These are phyloP conservation scores for Musa acuminata DNA, from an alignment of 176 grass and related monocot species.

Conservation along the genomic window DNA sequence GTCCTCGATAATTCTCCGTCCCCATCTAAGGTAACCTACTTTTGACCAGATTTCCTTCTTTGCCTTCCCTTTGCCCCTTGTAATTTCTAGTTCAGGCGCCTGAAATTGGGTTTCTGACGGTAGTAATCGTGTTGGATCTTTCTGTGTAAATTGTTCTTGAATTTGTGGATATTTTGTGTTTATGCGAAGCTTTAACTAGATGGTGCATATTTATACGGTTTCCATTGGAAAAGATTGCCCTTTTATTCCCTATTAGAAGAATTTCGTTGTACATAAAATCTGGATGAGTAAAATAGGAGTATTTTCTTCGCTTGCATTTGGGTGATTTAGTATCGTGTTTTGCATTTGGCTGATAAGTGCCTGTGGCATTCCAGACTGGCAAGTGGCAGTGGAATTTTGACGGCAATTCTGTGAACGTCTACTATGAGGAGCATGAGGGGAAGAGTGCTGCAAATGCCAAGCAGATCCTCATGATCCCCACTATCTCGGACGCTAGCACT, in stretches of 20 bases:
- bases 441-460: slow-evolving; percentile 44
- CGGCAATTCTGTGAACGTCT: slow-evolving; percentile 45
- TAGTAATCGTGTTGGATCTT: background rate
- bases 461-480: slow-evolving; percentile 88
- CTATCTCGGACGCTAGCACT: slow-evolving; percentile 93
- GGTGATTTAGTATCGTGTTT: slow-evolving; percentile 7
- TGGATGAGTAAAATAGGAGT: background rate
- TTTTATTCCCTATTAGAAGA: background rate
- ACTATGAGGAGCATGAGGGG: slow-evolving; percentile 63
- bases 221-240: background rate
- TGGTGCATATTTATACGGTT: background rate
- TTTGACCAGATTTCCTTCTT: background rate
- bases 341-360: slow-evolving; percentile 14
- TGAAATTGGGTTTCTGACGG: background rate
- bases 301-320: background rate
- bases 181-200: background rate
- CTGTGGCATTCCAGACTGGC: slow-evolving; percentile 50
- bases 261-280: background rate
- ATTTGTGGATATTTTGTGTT: background rate
- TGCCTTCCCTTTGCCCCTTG: background rate
- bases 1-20: slow-evolving; percentile 13
- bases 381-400: slow-evolving; percentile 89
- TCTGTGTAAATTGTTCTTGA: background rate
- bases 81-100: background rate
- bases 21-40: slow-evolving; percentile 49